Percentiles rank a stretch among this genome's conserved stretches.
phyloP scores from a whole-genome alignment of 1,284 basidiomycete species.

The Fomitiporia mediterranea region DNA sequence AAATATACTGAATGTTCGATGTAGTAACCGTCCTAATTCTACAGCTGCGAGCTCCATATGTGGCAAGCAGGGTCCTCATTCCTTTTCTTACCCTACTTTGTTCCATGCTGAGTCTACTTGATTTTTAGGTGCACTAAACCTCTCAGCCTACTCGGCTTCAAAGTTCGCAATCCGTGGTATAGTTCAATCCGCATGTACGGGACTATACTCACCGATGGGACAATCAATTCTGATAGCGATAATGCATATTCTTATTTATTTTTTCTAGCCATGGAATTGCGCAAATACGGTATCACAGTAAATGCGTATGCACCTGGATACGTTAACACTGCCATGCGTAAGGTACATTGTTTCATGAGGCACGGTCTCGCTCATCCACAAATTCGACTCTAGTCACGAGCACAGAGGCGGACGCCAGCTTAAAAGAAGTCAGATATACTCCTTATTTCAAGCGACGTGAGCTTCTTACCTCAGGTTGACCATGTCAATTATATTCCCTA shows the following conservation, averaged over 20 bases:
- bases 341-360: not conserved
- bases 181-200: slow-evolving; percentile 12
- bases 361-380: too few species aligned
- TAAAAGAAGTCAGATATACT: too few species aligned
- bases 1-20: not conserved
- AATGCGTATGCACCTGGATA: slow-evolving; percentile 17
- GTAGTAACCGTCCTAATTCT: not conserved
- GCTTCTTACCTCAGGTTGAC: too few species aligned
- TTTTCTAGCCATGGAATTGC: slow-evolving; percentile 19
- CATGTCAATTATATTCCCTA: too few species aligned
- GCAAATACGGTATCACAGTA: slow-evolving; percentile 19
- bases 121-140: not conserved
- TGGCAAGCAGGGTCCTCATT: slow-evolving; percentile 11
- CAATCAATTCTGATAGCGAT: not conserved
- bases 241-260: not conserved
- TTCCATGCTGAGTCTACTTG: not conserved
- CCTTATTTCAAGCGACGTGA: too few species aligned
- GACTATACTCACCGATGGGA: not conserved
- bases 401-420: too few species aligned
- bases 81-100: slow-evolving; percentile 11
- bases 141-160: slow-evolving; percentile 11
- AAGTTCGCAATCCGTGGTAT: slow-evolving; percentile 11
- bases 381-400: too few species aligned
- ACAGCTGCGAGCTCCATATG: slow-evolving; percentile 11
- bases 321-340: slow-evolving; percentile 5